These are phyloP conservation scores for Cryoendolithus antarcticus DNA, from an alignment of 2,329 filamentous ascomycete species.

Conservation along the genomic window DNA sequence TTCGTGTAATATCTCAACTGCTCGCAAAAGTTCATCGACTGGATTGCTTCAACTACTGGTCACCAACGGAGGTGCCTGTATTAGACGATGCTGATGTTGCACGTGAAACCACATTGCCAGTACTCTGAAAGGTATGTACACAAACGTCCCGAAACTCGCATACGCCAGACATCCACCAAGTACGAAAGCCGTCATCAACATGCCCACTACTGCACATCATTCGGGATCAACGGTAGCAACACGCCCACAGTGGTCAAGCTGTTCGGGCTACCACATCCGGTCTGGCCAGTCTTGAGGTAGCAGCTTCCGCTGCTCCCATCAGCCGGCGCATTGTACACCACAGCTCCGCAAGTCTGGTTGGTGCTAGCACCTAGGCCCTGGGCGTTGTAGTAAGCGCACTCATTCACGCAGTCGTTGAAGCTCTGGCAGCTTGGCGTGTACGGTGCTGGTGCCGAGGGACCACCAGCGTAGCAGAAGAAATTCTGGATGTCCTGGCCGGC, in stretches of 20 bases:
- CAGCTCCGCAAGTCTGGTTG: conserved; percentile 2
- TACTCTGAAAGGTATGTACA: too few relatives aligned
- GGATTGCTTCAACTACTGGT: too few relatives aligned
- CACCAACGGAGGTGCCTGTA: too few relatives aligned
- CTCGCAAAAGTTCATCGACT: too few relatives aligned
- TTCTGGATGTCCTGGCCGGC: conserved; percentile 2
- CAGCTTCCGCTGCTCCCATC: conserved; percentile 1
- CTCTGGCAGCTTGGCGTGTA: conserved; percentile 1
- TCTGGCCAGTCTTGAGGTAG: conserved; percentile 1
- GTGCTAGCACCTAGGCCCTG: background rate
- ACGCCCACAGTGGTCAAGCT: background rate
- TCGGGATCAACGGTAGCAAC: conserved; percentile 1
- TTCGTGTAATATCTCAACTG: too few relatives aligned
- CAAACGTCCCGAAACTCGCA: too few relatives aligned
- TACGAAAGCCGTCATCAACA: too few relatives aligned
- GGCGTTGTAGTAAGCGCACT: conserved; percentile 4
- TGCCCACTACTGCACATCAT: conserved; percentile 3
- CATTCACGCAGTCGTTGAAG: conserved; percentile 4
- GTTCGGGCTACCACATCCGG: conserved; percentile 3
- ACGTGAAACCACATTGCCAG: too few relatives aligned
- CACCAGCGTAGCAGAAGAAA: conserved; percentile 3
- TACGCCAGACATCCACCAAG: too few relatives aligned
- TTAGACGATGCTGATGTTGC: too few relatives aligned
- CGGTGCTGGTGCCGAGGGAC: background rate
- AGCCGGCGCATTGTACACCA: conserved; percentile 3